A percentile compares a stretch with the other conserved stretches of the same genome.
These are phyloP conservation scores for Lycium ferocissimum DNA, from an alignment of 257 asterid genomes.

Conservation along the genomic window DNA sequence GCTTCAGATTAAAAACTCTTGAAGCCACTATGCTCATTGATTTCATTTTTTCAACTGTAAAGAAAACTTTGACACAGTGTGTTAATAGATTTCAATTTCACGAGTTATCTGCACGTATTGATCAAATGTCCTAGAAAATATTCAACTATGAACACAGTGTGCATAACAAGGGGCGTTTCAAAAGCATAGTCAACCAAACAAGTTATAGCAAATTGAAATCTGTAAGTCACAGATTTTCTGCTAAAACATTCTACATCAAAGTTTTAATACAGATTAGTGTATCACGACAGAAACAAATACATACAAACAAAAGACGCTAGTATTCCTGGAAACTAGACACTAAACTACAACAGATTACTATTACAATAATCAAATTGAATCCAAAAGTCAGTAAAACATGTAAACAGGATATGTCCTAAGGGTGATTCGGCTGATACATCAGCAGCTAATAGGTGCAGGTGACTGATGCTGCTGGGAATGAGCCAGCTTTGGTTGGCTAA, in stretches of 20 bases:
- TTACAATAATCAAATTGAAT: conserved; percentile 50
- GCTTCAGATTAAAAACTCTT: not conserved
- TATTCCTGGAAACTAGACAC: conserved; percentile 36
- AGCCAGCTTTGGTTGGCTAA: conserved; percentile 48
- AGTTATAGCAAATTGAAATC: not conserved
- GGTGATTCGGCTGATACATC: conserved; percentile 33
- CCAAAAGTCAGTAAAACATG: conserved; percentile 17
- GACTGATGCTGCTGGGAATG: conserved; percentile 58
- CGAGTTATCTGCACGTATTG: too few species aligned
- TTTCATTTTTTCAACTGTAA: conserved; percentile 2
- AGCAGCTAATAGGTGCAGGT: conserved; percentile 75
- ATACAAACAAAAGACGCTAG: conserved; percentile 16
- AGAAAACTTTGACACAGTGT: not conserved
- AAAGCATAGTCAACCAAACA: not conserved
- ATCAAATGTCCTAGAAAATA: not conserved
- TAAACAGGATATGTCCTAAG: conserved; percentile 28
- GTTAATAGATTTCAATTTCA: not conserved
- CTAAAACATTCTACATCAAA: conserved; percentile 6
- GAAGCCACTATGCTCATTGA: not conserved
- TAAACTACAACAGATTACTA: conserved; percentile 36
- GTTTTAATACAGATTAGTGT: conserved; percentile 7
- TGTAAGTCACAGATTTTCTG: not conserved
- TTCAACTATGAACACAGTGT: not conserved
- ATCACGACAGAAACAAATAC: conserved; percentile 28
- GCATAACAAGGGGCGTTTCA: not conserved